A percentile compares a stretch with the other conserved stretches of the same genome.
phyloP scores from a whole-genome alignment of 768 basidiomycete genomes.

The Leccinum boreale region DNA sequence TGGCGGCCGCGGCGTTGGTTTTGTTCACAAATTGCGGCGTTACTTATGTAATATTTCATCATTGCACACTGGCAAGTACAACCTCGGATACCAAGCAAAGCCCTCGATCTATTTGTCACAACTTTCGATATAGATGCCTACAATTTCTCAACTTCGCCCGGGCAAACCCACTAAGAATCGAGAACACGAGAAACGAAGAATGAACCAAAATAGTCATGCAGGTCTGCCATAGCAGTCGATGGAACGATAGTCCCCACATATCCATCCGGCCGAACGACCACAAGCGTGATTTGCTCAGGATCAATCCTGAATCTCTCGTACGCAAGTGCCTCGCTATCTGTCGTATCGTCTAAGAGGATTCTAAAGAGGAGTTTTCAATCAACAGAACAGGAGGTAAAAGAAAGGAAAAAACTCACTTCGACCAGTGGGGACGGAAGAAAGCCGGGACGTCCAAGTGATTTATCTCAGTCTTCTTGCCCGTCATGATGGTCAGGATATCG shows the following conservation, averaged over 20 bases:
- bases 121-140: too few species aligned
- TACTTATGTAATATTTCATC: too few species aligned
- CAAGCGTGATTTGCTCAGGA: slow-evolving; percentile 27
- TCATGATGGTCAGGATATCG: slow-evolving; percentile 25
- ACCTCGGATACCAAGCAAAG: too few species aligned
- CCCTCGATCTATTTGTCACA: too few species aligned
- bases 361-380: slow-evolving; percentile 16
- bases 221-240: slow-evolving; percentile 23
- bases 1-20: too few species aligned
- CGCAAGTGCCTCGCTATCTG: slow-evolving; percentile 24
- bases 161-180: background rate
- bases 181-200: slow-evolving; percentile 22
- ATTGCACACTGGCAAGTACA: too few species aligned
- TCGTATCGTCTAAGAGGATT: slow-evolving; percentile 35
- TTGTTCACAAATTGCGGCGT: too few species aligned
- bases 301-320: slow-evolving; percentile 36
- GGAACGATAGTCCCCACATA: slow-evolving; percentile 37
- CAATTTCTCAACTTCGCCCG: background rate
- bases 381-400: background rate
- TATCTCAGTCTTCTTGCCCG: slow-evolving; percentile 31
- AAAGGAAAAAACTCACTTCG: slow-evolving; percentile 32
- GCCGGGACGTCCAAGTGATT: slow-evolving; percentile 35
- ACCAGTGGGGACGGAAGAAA: slow-evolving; percentile 39
- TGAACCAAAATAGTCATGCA: slow-evolving; percentile 45
- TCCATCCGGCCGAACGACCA: slow-evolving; percentile 40